Evolutionary conservation across 352 stramenopile species (phyloP).

Genomic region (Globisporangium lucens): DNA sequence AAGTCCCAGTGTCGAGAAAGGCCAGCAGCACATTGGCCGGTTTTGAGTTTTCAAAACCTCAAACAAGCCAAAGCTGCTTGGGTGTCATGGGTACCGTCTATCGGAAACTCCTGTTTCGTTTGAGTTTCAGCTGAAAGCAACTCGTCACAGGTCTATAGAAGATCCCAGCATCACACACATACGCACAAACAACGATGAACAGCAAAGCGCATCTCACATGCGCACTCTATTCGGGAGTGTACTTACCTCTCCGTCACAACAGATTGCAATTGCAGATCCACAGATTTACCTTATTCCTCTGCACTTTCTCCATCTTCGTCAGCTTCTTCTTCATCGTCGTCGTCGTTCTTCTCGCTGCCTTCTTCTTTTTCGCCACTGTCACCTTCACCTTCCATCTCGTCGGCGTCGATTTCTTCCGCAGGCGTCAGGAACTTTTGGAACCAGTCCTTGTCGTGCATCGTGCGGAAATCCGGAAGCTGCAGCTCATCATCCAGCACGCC

Average conservation of each 20-base stretch:
- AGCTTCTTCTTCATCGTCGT: neutral
- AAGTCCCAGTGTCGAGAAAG: neutral
- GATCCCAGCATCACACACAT: neutral
- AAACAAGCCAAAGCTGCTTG: neutral
- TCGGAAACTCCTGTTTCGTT: too few species aligned
- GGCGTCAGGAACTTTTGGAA: slow-evolving; percentile 55
- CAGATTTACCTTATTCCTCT: neutral
- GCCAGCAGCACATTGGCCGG: neutral
- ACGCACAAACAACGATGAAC: neutral
- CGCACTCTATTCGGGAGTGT: neutral
- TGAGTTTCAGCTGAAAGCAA: neutral
- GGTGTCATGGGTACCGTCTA: neutral
- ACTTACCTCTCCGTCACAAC: neutral
- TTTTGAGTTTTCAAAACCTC: neutral
- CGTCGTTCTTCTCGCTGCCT: neutral
- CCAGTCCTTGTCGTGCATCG: slow-evolving; percentile 52
- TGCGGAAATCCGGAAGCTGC: slow-evolving; percentile 49
- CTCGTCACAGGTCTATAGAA: neutral
- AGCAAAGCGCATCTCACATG: neutral
- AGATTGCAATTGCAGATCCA: neutral
- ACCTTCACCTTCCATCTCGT: slow-evolving; percentile 1
- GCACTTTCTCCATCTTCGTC: neutral
- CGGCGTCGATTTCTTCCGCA: slow-evolving; percentile 26
- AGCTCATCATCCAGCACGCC: slow-evolving; percentile 75
- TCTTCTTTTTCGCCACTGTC: neutral